These are phyloP conservation scores for Hyaloraphidium curvatum DNA, from an alignment of 192 early-diverging fungal species.

Conservation along the genomic window DNA sequence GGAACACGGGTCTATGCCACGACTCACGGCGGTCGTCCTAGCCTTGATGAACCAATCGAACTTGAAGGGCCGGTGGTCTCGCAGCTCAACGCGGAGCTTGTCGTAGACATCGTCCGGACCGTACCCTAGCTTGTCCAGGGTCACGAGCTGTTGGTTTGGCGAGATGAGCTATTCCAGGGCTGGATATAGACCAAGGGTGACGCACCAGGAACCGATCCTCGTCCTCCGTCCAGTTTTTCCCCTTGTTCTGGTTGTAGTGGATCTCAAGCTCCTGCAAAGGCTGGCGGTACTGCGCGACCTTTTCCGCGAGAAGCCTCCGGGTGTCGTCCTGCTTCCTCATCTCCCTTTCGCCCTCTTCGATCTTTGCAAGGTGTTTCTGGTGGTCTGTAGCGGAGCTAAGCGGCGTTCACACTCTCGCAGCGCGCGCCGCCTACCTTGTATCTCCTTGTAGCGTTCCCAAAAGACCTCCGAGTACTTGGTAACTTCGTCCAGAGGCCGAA, in stretches of 20 bases:
- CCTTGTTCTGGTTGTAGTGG: constrained; percentile 70
- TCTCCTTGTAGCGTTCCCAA: constrained; percentile 72
- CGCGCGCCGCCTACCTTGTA: constrained; percentile 27
- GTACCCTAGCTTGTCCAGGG: constrained; percentile 70
- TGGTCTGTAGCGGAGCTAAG: constrained; percentile 29
- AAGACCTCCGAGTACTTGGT: constrained; percentile 68
- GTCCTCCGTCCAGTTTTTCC: constrained; percentile 84
- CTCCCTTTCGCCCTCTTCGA: constrained; percentile 74
- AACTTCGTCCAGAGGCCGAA: constrained; percentile 65
- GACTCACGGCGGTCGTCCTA: constrained; percentile 40
- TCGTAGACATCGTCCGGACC: constrained; percentile 87
- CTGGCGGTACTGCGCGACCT: constrained; percentile 47
- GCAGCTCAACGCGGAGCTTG: constrained; percentile 69
- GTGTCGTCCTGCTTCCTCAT: constrained; percentile 61
- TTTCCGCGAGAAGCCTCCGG: constrained; percentile 57
- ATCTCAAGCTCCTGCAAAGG: constrained; percentile 81
- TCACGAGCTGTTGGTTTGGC: constrained; percentile 35
- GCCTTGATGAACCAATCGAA: constrained; percentile 99
- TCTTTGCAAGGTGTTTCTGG: constrained; percentile 65
- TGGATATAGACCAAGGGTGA: not conserved
- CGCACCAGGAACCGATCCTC: constrained; percentile 83
- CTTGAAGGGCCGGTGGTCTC: constrained; percentile 58
- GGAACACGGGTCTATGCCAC: not conserved
- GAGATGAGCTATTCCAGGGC: not conserved
- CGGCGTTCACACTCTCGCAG: not conserved